Base-by-base conservation (phyloP, 1,284 basidiomycete genomes). In the Trametes versicolor region DNA sequence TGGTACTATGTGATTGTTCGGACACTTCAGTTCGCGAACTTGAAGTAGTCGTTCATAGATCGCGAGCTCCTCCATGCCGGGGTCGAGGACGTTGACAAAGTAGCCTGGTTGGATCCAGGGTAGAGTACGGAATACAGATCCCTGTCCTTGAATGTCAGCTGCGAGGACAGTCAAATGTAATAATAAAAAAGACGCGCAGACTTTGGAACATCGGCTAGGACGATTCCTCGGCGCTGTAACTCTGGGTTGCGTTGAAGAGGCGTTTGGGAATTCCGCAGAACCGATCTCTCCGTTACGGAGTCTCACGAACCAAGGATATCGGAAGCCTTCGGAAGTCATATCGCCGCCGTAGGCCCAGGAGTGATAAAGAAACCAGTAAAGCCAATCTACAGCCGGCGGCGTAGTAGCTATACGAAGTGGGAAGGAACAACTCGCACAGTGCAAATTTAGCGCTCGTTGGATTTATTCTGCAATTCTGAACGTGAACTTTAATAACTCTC, bases 81-180 rank as follows among this genome's bases (percentile, higher is more conserved):
- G 50, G 13, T 51, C 27, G 29, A 51, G 29, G 49, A 51, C 10
- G 34, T 51, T 34, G 49, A 51, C 49, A 21, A 34, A 13, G 27
- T 50, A 21, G 45, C 2, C 19, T 10, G 15, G 48, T 21, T 10
- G 3, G 3, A 19, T 50, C 48, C 29, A 5, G 23, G 25, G 13
- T 4, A 27, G 9, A 10, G 48, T 50, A 25, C 48, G 48, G 27
- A 29, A 50, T 21, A 50, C 48, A 13, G 25, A 29, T 3, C 48
- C 48, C 48, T 50, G 19, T 12, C 5, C n/a, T 13, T 10, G 3
- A 10, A 17, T 39, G 12, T 17, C 13, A 12, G 37, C 10, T 39
- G 37, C 13, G 5, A 39, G 10, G 12, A 17, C 10, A 13, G 37
- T 2, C 37, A 39, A 12, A 10, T 12, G 3, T n/a, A n/a, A n/a